Evolutionary conservation across 257 asterid species (phyloP), one percentile per base, ranked within the genome.

Genomic region (Rauvolfia tetraphylla): DNA sequence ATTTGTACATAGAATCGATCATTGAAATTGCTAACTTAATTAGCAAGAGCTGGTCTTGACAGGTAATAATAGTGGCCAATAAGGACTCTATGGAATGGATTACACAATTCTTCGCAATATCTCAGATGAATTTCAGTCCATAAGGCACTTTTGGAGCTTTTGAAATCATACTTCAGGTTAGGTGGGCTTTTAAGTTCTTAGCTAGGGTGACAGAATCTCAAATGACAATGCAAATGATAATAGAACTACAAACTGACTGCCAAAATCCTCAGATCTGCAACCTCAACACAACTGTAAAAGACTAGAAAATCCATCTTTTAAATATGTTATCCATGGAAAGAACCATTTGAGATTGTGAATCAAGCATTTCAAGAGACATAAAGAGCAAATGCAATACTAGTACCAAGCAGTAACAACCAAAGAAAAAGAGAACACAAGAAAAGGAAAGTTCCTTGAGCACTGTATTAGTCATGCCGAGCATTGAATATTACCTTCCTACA

Each of bases 401-500:
- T 65, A 27, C 70, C 41, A 34, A 65, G 59, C 23, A 53, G 70
- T 34, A 15, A 65, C 27, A 65, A 10, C 46, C 70, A 65, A 31
- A 59, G 22, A 31, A 62, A 36, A 27, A 18, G 15, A 41, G 7
- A 44, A 41, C 20, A 70, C n/a, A 70, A 44, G 25, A 70, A 20
- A 69, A 39, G 46, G 1, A 17, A 44, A 34, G 58, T 17, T 44
- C 58, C 14, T 8, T 56, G 49, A 57, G 11, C 38, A 25, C 33
- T 69, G 72, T 67, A 67, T n/a, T 67, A 7, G 22, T 7, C 9
- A 18, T 27, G 23, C 10, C 56, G 33, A 42, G n/a, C 23, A 71
- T 27, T 46, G 34, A 70, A 14, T 46, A 46, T 79, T 86, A 93
- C 98, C 96, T 93, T 93, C 81, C 98, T 88, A 77, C 98, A 91